Base-by-base conservation (phyloP, 805 yeast species). In the Cyberlindnera euphorbiae region DNA sequence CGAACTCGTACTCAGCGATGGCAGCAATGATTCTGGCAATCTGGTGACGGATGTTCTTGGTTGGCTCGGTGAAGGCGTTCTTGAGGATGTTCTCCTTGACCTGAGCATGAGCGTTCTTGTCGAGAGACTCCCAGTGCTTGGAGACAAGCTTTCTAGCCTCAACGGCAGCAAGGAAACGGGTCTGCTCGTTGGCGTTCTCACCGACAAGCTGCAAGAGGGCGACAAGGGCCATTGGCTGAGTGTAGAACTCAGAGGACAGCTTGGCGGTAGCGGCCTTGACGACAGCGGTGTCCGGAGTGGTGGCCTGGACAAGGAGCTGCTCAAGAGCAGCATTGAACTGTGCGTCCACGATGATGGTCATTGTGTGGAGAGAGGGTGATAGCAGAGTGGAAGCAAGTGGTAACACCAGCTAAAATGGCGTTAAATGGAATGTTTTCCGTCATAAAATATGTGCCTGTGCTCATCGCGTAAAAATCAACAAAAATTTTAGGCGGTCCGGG, bases 91-190 rank as follows among this genome's bases (percentile, higher is more conserved):
- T 70, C 24, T 68, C 67, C 57, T 85, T 79, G 57, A 93, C 79
- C 39, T 71, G 71, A 28, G 69, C 66, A 62, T 79, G 78, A 36
- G 73, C 56, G 7, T 67, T 44, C 16, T 59, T 75, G 47, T 65
- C 69, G 16, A 60, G 25, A 10, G 47, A 19, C 17, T 52, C 59
- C 97, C 97, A 93, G 55, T 77, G 79, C 46, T 71, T 67, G 35
- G 70, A 56, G 26, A 89, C 77, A 55, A 83, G 74, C 62, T 93
- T 93, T 64, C 96, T 79, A 27, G 89, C 87, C 66, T 93, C 98
- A 45, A 93, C 96, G 44, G 96, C 94, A n/a, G 97, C 94, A 44
- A 93, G 71, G 62, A 88, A 95, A 54, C 85, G 82, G 50, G 89
- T 59, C 52, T 83, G 84, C 46, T 75, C 81, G 52, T 79, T 79